A percentile compares a stretch with the other conserved stretches of the same genome.
These are phyloP conservation scores for Buddleja alternifolia DNA, from an alignment of 257 asterid genomes.

Conservation along the genomic window DNA sequence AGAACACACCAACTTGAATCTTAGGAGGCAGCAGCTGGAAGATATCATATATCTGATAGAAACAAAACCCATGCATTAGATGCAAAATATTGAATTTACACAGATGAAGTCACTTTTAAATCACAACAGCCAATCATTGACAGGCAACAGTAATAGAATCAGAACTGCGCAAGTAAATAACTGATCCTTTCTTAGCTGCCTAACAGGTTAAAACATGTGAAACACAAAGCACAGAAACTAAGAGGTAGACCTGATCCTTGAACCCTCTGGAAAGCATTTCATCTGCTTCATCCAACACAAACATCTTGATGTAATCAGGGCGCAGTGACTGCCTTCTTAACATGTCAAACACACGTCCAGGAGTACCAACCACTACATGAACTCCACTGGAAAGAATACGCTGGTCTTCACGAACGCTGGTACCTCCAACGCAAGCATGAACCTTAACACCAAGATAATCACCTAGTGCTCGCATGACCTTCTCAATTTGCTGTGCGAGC, in stretches of 20 bases:
- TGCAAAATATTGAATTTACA: not conserved
- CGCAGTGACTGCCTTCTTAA: constrained; percentile 58
- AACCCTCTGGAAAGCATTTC: constrained; percentile 68
- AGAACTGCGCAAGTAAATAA: not conserved
- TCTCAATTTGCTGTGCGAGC: constrained; percentile 67
- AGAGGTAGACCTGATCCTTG: constrained; percentile 55
- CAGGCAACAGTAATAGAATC: not conserved
- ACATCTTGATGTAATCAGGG: constrained; percentile 62
- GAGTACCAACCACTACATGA: constrained; percentile 66
- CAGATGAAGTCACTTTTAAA: not conserved
- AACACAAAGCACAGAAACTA: not conserved
- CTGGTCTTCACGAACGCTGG: constrained; percentile 67
- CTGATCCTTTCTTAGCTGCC: not conserved
- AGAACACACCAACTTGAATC: constrained; percentile 68
- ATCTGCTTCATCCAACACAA: constrained; percentile 66
- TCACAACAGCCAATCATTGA: not conserved
- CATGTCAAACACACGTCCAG: constrained; percentile 69
- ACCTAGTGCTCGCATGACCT: constrained; percentile 64
- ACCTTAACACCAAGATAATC: constrained; percentile 65
- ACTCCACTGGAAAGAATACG: constrained; percentile 61
- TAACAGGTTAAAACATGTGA: not conserved
- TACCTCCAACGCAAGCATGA: constrained; percentile 68
- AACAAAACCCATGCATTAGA: constrained; percentile 24
- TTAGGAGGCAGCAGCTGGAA: constrained; percentile 64
- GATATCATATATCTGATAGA: constrained; percentile 58